Evolutionary conservation across 2,329 filamentous ascomycete species (phyloP).

Genomic region (Trichocomaceae sp.): DNA sequence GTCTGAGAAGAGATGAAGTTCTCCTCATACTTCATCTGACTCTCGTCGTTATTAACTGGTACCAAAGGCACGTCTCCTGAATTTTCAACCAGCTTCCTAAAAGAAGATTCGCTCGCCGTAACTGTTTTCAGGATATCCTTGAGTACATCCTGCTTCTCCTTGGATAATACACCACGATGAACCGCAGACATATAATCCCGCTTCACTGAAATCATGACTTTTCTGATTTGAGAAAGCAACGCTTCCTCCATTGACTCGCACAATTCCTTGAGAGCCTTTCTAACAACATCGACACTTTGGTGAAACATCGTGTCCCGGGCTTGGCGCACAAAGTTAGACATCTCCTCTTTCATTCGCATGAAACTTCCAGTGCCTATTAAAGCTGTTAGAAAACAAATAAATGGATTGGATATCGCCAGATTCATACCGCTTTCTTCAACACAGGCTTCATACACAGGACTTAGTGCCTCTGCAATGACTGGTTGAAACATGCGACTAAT

Average conservation of each 20-base stretch:
- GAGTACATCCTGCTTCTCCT: background rate
- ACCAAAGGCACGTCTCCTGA: background rate
- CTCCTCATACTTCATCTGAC: background rate
- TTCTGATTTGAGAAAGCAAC: background rate
- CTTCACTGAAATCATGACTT: background rate
- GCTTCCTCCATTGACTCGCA: background rate
- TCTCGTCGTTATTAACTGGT: background rate
- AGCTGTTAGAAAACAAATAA: background rate
- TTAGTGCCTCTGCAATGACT: slow-evolving; percentile 42
- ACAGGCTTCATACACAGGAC: slow-evolving; percentile 42
- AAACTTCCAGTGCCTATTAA: slow-evolving; percentile 2
- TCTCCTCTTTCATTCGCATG: slow-evolving; percentile 7
- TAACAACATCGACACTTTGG: slow-evolving; percentile 2
- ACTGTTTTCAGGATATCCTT: background rate
- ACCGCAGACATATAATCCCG: slow-evolving; percentile 8
- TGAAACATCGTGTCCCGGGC: slow-evolving; percentile 3
- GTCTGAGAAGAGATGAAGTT: background rate
- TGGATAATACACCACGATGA: background rate
- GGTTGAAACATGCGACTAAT: slow-evolving; percentile 51
- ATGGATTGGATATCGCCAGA: background rate
- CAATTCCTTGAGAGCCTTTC: slow-evolving; percentile 1
- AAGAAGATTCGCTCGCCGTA: slow-evolving; percentile 1
- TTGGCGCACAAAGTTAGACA: background rate
- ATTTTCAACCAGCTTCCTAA: background rate
- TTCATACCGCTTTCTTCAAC: slow-evolving; percentile 35